A percentile compares a stretch with the other conserved stretches of the same genome.
These are phyloP conservation scores for Colletotrichum liriopes DNA, from an alignment of 2,329 filamentous ascomycete species.

Conservation along the genomic window DNA sequence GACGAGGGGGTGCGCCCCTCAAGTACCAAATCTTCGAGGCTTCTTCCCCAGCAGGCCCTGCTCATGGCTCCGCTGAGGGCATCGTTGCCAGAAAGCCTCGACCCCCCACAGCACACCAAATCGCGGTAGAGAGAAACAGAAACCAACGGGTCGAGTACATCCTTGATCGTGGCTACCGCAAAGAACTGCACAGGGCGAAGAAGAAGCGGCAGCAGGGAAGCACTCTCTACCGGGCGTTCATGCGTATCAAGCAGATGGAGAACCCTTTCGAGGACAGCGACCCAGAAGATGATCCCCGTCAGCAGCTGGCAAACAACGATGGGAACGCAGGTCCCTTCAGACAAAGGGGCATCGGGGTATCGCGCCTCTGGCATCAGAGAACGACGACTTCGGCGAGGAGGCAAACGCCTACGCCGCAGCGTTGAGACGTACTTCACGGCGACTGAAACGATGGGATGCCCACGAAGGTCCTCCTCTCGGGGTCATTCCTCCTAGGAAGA, in stretches of 20 bases:
- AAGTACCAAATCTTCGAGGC: slow-evolving; percentile 75
- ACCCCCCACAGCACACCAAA: slow-evolving; percentile 85
- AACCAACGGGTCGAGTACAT: slow-evolving; percentile 87
- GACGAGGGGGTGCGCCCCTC: slow-evolving; percentile 62
- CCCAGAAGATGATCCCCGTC: slow-evolving; percentile 64
- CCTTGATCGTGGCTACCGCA: slow-evolving; percentile 80
- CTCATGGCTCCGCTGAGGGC: slow-evolving; percentile 68
- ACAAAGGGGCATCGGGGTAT: slow-evolving; percentile 75
- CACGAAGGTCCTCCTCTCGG: slow-evolving; percentile 61
- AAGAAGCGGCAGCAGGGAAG: slow-evolving; percentile 76
- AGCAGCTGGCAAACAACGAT: slow-evolving; percentile 50
- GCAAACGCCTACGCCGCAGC: slow-evolving; percentile 76
- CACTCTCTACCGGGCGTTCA: slow-evolving; percentile 76
- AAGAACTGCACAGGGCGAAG: slow-evolving; percentile 75
- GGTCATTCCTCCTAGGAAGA: slow-evolving; percentile 65
- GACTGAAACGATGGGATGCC: slow-evolving; percentile 80
- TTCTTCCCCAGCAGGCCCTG: slow-evolving; percentile 71
- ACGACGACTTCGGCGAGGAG: slow-evolving; percentile 85
- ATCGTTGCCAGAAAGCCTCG: slow-evolving; percentile 76
- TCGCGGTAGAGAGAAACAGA: slow-evolving; percentile 85
- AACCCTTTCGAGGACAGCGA: slow-evolving; percentile 76
- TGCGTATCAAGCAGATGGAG: slow-evolving; percentile 70
- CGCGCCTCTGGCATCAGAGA: slow-evolving; percentile 72
- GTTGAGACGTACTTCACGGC: slow-evolving; percentile 73
- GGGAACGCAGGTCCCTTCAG: slow-evolving; percentile 60